These are phyloP conservation scores for Phytophthora tubulina DNA, from an alignment of 352 stramenopile species.

Conservation along the genomic window DNA sequence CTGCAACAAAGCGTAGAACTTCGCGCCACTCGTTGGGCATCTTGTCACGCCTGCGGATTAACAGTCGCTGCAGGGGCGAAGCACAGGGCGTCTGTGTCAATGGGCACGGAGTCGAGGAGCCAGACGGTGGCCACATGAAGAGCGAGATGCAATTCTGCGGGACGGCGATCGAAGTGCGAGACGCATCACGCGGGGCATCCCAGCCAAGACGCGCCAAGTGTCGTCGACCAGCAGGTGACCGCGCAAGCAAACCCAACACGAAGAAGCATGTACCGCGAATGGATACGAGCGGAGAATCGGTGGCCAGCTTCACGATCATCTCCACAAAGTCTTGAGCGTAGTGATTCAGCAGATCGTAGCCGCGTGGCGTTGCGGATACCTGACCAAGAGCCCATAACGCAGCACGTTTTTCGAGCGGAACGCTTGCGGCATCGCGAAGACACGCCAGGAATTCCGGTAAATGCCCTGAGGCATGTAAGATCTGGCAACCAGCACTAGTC, in stretches of 20 bases:
- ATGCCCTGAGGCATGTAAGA: conserved; percentile 81
- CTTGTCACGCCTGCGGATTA: conserved; percentile 59
- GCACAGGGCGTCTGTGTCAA: conserved; percentile 72
- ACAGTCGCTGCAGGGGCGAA: conserved; percentile 66
- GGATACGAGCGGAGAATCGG: conserved; percentile 82
- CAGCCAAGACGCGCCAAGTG: conserved; percentile 81
- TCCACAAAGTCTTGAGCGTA: conserved; percentile 88
- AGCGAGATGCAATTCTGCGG: conserved; percentile 83
- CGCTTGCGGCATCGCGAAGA: conserved; percentile 81
- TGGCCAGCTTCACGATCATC: conserved; percentile 88
- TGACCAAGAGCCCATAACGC: conserved; percentile 88
- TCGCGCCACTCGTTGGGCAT: conserved; percentile 83
- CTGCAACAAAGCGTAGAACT: conserved; percentile 77
- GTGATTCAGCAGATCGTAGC: conserved; percentile 84
- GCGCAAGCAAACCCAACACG: conserved; percentile 79
- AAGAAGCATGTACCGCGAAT: conserved; percentile 91
- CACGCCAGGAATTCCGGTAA: conserved; percentile 87
- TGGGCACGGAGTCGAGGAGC: conserved; percentile 40
- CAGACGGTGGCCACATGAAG: conserved; percentile 77
- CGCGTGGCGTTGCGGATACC: conserved; percentile 78
- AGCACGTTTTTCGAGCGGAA: conserved; percentile 87
- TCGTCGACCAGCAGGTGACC: conserved; percentile 67
- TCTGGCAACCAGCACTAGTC: conserved; percentile 82
- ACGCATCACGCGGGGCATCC: conserved; percentile 74
- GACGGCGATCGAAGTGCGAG: conserved; percentile 80